These are phyloP conservation scores for Tricholoma flavovirens DNA, from an alignment of 768 basidiomycete genomes.

Conservation along the genomic window DNA sequence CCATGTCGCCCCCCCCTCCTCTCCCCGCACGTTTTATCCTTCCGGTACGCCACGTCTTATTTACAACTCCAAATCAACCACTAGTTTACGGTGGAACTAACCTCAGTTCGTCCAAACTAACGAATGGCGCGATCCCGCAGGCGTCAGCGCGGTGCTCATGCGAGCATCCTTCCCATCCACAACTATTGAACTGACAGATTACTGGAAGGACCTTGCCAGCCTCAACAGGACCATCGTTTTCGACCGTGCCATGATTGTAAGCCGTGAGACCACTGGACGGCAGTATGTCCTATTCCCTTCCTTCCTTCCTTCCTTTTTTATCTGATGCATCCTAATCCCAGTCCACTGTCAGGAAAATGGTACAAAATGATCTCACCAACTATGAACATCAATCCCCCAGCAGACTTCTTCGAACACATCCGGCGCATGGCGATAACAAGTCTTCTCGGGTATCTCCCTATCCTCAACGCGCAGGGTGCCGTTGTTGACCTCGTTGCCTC, in stretches of 20 bases:
- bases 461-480: conserved; percentile 6
- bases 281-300: conserved; percentile 22
- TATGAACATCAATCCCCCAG: conserved; percentile 21
- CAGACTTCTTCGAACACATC: conserved; percentile 32
- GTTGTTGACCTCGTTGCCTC: conserved; percentile 4
- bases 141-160: conserved; percentile 44
- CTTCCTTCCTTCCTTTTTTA: not conserved
- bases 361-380: conserved; percentile 33
- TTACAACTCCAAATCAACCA: not conserved
- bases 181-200: conserved; percentile 49
- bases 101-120: conserved; percentile 11
- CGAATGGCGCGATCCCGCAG: conserved; percentile 18
- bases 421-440: conserved; percentile 23
- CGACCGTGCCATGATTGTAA: conserved; percentile 56
- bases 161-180: conserved; percentile 58
- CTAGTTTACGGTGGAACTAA: not conserved
- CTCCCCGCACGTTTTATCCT: conserved; percentile 17
- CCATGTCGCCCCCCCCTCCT: not conserved
- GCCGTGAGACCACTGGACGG: conserved; percentile 56
- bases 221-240: conserved; percentile 54
- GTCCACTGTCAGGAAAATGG: conserved; percentile 25
- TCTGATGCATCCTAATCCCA: conserved; percentile 5
- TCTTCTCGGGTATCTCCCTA: conserved; percentile 29
- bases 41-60: conserved; percentile 11
- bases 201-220: conserved; percentile 57